phyloP scores from a whole-genome alignment of 2,329 filamentous ascomycete genomes.

The Pseudocercospora crystallina region DNA sequence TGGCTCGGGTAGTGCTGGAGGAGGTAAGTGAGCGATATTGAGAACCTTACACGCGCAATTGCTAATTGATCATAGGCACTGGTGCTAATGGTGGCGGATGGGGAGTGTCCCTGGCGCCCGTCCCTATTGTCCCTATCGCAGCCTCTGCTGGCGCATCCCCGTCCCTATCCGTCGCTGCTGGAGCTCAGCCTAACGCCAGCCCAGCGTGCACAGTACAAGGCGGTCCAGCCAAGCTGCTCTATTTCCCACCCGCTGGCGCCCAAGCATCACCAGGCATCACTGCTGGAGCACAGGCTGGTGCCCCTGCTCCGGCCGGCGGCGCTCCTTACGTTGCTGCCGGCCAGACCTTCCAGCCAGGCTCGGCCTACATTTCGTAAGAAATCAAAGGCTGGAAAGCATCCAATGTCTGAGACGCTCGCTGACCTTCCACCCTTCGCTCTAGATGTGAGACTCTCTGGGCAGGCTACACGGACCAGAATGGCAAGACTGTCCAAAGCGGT shows the following conservation, averaged over 20 bases:
- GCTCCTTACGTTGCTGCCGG: slow-evolving; percentile 20
- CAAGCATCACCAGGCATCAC: slow-evolving; percentile 2
- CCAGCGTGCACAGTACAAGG: slow-evolving; percentile 26
- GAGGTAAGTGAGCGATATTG: slow-evolving; percentile 1
- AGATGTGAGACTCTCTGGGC: slow-evolving; percentile 11
- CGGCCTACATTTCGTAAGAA: slow-evolving; percentile 25
- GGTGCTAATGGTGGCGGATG: no score
- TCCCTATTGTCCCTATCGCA: slow-evolving; percentile 3
- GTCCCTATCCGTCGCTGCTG: not conserved
- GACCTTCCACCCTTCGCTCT: no score
- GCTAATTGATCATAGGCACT: no score
- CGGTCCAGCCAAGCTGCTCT: slow-evolving; percentile 27
- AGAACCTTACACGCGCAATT: no score
- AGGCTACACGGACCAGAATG: slow-evolving; percentile 12
- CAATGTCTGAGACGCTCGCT: no score
- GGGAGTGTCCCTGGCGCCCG: slow-evolving; percentile 4
- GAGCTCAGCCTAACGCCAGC: not conserved
- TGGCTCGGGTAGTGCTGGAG: not conserved
- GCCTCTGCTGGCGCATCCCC: slow-evolving; percentile 3
- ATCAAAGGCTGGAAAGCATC: no score
- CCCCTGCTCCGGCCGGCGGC: slow-evolving; percentile 4
- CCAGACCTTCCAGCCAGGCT: slow-evolving; percentile 21
- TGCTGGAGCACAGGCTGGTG: no score
- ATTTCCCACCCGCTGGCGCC: slow-evolving; percentile 22
- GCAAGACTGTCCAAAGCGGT: slow-evolving; percentile 13